Evolutionary conservation across 306 rosid species (phyloP).

Genomic region (Corylus heterophylla): DNA sequence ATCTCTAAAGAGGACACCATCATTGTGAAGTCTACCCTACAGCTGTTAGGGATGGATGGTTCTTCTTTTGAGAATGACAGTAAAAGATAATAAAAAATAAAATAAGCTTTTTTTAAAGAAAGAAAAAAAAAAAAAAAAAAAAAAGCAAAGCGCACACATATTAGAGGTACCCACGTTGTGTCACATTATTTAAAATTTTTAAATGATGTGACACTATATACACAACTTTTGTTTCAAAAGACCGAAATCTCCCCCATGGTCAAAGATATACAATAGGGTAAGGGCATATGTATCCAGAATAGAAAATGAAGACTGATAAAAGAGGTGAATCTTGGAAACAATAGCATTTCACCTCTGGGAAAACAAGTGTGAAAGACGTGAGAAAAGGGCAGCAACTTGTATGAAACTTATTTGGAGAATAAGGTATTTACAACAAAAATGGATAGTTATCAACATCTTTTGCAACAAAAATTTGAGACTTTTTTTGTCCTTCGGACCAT

Average conservation of each 20-base stretch:
- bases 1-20: slow-evolving; percentile 17
- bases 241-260: too few species aligned
- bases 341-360: background rate
- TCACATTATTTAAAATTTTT: too few species aligned
- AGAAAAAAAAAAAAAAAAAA: too few species aligned
- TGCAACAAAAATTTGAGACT: slow-evolving; percentile 29
- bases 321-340: background rate
- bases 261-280: too few species aligned
- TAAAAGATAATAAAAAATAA: background rate
- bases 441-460: slow-evolving; percentile 51
- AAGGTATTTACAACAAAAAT: slow-evolving; percentile 48
- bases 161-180: too few species aligned
- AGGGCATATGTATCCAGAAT: too few species aligned
- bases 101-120: too few species aligned
- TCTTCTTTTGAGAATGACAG: background rate
- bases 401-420: slow-evolving; percentile 26
- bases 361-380: background rate
- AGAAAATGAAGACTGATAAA: too few species aligned
- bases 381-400: slow-evolving; percentile 1
- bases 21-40: slow-evolving; percentile 26
- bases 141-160: too few species aligned
- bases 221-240: too few species aligned
- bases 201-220: too few species aligned
- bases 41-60: slow-evolving; percentile 12
- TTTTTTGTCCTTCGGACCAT: slow-evolving; percentile 24